Evolutionary conservation across 257 asterid species (phyloP).

Genomic region (Catharanthus roseus): DNA sequence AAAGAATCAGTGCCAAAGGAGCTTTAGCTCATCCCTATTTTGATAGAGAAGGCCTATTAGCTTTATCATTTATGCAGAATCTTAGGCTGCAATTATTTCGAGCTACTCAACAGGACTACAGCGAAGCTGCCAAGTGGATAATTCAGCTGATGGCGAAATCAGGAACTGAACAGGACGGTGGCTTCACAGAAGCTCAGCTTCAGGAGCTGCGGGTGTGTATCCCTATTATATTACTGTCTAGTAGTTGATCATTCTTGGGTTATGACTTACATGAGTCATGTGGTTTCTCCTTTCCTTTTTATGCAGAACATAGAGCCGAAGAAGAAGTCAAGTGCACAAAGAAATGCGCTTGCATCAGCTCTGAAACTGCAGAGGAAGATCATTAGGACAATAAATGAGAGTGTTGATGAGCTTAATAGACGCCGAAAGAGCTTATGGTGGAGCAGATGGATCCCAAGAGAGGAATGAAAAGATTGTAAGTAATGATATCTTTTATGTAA

Average conservation of each 20-base stretch:
- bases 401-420: slow-evolving; percentile 57
- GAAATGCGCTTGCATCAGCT: slow-evolving; percentile 88
- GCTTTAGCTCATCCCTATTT: slow-evolving; percentile 96
- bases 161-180: slow-evolving; percentile 82
- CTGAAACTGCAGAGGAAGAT: slow-evolving; percentile 70
- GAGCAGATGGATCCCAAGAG: slow-evolving; percentile 91
- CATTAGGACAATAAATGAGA: slow-evolving; percentile 54
- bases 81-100: slow-evolving; percentile 64
- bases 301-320: slow-evolving; percentile 67
- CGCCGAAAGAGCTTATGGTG: slow-evolving; percentile 77
- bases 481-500: slow-evolving; percentile 18
- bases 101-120: slow-evolving; percentile 82
- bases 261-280: background rate
- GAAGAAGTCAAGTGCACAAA: slow-evolving; percentile 54
- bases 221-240: background rate
- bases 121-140: slow-evolving; percentile 80
- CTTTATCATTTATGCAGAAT: slow-evolving; percentile 80
- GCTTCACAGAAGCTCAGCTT: slow-evolving; percentile 95
- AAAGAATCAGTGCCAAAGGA: slow-evolving; percentile 72
- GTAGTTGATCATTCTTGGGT: background rate
- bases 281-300: background rate
- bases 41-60: slow-evolving; percentile 80
- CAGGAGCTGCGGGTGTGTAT: slow-evolving; percentile 65
- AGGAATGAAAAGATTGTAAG: slow-evolving; percentile 51
- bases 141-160: slow-evolving; percentile 84